These are phyloP conservation scores for Crithidia mellificae DNA, from an alignment of 208 protist genomes.

Conservation along the genomic window DNA sequence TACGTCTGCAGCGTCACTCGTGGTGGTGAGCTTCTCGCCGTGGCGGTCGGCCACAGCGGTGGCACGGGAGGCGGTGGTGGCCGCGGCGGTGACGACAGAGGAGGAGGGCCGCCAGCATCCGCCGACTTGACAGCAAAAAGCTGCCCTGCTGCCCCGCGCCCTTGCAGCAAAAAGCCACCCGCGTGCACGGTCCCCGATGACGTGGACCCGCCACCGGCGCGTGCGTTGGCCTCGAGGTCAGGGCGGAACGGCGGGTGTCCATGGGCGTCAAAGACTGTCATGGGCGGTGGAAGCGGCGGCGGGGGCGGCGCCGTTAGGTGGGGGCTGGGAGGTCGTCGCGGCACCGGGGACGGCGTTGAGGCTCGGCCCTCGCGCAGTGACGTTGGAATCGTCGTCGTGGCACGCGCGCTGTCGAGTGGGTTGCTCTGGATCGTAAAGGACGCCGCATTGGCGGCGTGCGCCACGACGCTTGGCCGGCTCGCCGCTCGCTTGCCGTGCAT, in stretches of 20 bases:
- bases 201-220: not conserved
- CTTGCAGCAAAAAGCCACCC: not conserved
- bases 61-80: conserved; percentile 1
- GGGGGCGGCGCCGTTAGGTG: not conserved
- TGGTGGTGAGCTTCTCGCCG: not conserved
- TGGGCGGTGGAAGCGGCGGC: not conserved
- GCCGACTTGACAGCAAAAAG: not conserved
- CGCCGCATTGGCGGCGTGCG: not conserved
- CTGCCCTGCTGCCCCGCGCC: not conserved
- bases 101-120: not conserved
- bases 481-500: not conserved
- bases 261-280: not conserved
- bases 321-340: not conserved
- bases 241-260: not conserved
- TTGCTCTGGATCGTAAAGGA: not conserved
- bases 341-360: not conserved
- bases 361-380: not conserved
- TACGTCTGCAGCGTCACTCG: conserved; percentile 10
- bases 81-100: not conserved
- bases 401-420: not conserved
- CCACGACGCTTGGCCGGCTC: not conserved
- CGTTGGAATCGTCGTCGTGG: not conserved
- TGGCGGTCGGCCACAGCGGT: not conserved
- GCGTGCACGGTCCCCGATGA: not conserved
- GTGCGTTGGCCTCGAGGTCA: not conserved